Evolutionary conservation across 1,139 yeast genomes (phyloP).

Genomic region (Geotrichum bryndzae): DNA sequence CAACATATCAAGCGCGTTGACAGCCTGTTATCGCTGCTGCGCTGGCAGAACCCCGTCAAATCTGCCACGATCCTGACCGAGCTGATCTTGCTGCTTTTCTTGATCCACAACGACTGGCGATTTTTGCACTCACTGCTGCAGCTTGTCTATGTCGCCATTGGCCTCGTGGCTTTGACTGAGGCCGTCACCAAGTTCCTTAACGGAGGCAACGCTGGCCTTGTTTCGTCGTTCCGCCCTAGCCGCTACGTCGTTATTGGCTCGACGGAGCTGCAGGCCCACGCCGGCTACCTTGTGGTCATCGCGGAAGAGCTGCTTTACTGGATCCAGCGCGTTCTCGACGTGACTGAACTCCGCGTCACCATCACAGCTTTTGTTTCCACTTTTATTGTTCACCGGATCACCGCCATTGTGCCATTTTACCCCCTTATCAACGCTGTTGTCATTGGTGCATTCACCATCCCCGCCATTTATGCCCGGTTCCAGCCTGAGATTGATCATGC

Average conservation of each 20-base stretch:
- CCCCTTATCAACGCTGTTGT: not conserved
- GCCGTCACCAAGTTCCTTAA: constrained; percentile 7
- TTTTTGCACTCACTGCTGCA: not conserved
- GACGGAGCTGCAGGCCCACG: constrained; percentile 2
- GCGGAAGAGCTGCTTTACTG: constrained; percentile 8
- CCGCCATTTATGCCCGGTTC: constrained; percentile 1
- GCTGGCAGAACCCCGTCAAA: constrained; percentile 8
- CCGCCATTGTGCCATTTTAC: not conserved
- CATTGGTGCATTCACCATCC: constrained; percentile 1
- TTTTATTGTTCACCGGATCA: not conserved
- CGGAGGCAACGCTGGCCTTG: constrained; percentile 6
- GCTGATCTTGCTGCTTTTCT: not conserved
- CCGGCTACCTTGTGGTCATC: constrained; percentile 4
- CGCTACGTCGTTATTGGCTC: not conserved
- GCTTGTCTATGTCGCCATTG: constrained; percentile 1
- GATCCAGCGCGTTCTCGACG: constrained; percentile 7
- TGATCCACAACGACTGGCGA: constrained; percentile 5
- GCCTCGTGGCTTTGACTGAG: constrained; percentile 6
- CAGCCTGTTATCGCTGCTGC: constrained; percentile 2
- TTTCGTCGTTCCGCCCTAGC: constrained; percentile 4
- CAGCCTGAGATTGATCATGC: not conserved
- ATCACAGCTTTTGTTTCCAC: not conserved
- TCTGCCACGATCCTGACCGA: constrained; percentile 1
- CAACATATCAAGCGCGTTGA: constrained; percentile 2
- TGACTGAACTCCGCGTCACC: constrained; percentile 1